Evolutionary conservation across 164 flowering plant species (phyloP).

Genomic region (Magnolia changhungtana): DNA sequence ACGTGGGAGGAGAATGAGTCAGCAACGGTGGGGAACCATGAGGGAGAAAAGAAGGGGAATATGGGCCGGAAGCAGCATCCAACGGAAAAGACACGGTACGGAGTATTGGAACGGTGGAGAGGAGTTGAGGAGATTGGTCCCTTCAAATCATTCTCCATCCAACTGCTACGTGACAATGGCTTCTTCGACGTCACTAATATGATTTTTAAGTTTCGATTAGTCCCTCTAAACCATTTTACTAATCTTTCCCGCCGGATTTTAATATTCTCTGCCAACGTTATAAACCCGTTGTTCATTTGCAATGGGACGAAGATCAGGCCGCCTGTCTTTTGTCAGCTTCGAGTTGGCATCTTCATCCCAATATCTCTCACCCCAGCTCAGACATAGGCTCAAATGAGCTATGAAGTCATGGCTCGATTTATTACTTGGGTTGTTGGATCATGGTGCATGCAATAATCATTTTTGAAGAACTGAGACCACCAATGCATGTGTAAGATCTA

Average conservation of each 20-base stretch:
- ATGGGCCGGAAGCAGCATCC: slow-evolving; percentile 10
- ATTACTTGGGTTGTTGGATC: background rate
- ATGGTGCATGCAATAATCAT: background rate
- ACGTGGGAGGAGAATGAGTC: background rate
- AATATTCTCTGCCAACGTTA: slow-evolving; percentile 31
- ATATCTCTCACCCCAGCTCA: background rate
- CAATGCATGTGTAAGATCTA: too few species aligned
- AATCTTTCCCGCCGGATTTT: slow-evolving; percentile 28
- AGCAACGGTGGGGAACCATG: background rate
- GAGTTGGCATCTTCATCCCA: slow-evolving; percentile 6
- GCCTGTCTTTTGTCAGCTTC: slow-evolving; percentile 36
- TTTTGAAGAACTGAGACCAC: too few species aligned
- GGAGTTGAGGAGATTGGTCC: slow-evolving; percentile 1
- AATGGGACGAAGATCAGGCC: slow-evolving; percentile 31
- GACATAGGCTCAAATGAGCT: background rate
- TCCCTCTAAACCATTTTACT: slow-evolving; percentile 10
- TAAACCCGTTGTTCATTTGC: slow-evolving; percentile 26
- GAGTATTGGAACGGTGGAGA: slow-evolving; percentile 17
- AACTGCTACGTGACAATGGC: slow-evolving; percentile 13
- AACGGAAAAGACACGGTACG: slow-evolving; percentile 33
- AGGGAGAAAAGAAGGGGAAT: background rate
- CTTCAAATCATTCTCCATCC: slow-evolving; percentile 20
- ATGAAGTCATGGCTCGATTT: background rate
- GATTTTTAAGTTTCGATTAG: too few species aligned
- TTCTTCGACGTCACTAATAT: slow-evolving; percentile 12